Evolutionary conservation across 1,139 yeast species (phyloP), one percentile per base, ranked within the genome.

Genomic region (Nakaseomyces sp.): DNA sequence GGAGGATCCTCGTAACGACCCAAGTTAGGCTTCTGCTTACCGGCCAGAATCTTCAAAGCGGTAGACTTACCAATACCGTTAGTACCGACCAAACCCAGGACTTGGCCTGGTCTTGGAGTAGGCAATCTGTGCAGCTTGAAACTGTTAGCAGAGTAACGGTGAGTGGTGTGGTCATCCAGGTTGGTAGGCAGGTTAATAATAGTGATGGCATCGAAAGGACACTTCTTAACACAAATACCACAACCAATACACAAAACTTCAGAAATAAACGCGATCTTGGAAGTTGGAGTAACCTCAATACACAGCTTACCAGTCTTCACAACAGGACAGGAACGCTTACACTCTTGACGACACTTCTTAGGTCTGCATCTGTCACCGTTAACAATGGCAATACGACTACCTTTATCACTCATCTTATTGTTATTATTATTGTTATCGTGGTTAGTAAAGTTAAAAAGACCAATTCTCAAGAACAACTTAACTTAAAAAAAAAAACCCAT

Each of bases 51-150:
- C 71, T 91, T 91, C 63, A 91, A 74, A 9, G 98, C 98, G n/a
- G 98, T 91, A 10, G 95, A 84, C 65, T 91, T 91, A 59, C 98
- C 98, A 61, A 91, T 91, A 87, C 98, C 98, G 73, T 91, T 91
- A 47, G 97, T 86, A 62, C 98, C 98, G 42, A 91, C 98, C 56
- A 91, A 76, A 53, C 98, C 98, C 55, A 91, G 74, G 40, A 91
- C 98, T 69, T 91, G 98, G 48, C 97, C 98, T 5, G 98, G 97
- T 70, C 98, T 83, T 54, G 98, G 98, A 48, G 96, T 89, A 18
- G 98, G 98, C 58, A 91, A 74, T 67, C 98, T 79, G 66, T 91
- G 98, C 60, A 91, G 76, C 69, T 91, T 91, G 79, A 91, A 91
- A 42, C 96, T 87, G 68, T 91, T 91, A 47, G 97, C 98, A 41